Conservation (phyloP, 2,329 filamentous ascomycete genomes). For the Aureobasidium lini region DNA sequence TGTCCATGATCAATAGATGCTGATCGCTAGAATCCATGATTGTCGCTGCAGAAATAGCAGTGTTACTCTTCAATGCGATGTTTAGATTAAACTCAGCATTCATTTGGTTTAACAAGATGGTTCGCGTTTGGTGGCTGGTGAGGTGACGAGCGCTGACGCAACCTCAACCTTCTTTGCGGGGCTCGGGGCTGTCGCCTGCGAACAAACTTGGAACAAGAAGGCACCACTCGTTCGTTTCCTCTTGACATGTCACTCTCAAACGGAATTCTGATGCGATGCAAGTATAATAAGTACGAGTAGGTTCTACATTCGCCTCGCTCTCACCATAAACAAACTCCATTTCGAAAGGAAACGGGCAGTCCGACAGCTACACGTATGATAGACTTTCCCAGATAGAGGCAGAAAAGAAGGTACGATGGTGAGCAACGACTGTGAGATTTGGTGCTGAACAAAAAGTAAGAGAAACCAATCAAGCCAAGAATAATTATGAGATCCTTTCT, state of each 20-base stretch:
- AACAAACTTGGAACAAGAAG: not conserved
- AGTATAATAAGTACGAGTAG: no score
- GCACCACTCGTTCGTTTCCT: not conserved
- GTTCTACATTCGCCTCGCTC: no score
- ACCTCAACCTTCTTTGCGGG: not conserved
- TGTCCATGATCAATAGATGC: not conserved
- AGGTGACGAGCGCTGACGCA: slow-evolving; percentile 9
- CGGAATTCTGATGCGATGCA: no score
- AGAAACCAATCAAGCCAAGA: not conserved
- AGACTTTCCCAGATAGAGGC: no score
- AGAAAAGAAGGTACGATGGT: no score
- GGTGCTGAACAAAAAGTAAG: not conserved
- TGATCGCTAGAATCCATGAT: not conserved
- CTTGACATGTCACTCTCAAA: not conserved
- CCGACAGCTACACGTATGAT: no score
- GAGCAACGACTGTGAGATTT: no score
- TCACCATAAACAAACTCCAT: no score
- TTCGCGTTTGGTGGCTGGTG: not conserved
- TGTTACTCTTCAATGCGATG: not conserved
- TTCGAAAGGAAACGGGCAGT: no score
- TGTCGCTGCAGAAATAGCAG: not conserved
- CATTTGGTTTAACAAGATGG: not conserved
- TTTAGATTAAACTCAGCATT: not conserved
- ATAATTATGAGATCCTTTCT: not conserved
- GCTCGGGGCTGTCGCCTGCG: not conserved